Base-by-base conservation (phyloP, 768 basidiomycete genomes). In the Rhizopogon vulgaris region DNA sequence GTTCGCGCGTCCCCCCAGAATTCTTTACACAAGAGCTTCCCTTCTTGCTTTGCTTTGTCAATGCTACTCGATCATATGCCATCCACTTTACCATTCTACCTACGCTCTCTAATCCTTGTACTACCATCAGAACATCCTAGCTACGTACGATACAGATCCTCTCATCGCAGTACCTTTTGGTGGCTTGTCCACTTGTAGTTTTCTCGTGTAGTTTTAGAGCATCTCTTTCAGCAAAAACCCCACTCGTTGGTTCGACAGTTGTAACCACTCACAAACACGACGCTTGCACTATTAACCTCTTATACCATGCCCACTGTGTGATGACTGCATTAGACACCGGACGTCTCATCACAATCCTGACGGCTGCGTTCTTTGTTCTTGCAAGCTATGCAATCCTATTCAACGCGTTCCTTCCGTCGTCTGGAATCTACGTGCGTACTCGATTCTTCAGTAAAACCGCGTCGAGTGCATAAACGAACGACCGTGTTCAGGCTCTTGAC, bases 301-400 rank as follows among this genome's bases (percentile, higher is more conserved):
- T 52, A 12, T 47, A 36, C 50, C 52, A 37, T 55, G 52, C 46
- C 45, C 38, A 54, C 58, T 56, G 58, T 66, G 48, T 34, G 27
- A 69, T 67, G 60, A 36, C 53, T 48, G 52, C 56, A 52, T 58
- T 64, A 42, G 64, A 72, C 53, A 57, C 59, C 25, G 84, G 83
- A 14, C 74, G 79, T 62, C 56, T 74, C 54, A 65, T 82, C 58
- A 59, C 87, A 50, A 57, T 62, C 32, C 58, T 72, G 27, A 76
- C 84, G 38, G 52, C 69, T 28, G 41, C 75, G 11, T 84, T 87
- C 66, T 79, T 87, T 60, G 52, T 73, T 15, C 17, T 83, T 41
- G 80, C 78, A 38, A 76, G 73, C 56, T 84, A 87, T 68, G 82
- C 83, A 24, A 68, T 84, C 40, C 71, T 90, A 36, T 73, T 87